Evolutionary conservation across 805 yeast species (phyloP), one percentile per base, ranked within the genome.

Genomic region (Candida peoriensis): DNA sequence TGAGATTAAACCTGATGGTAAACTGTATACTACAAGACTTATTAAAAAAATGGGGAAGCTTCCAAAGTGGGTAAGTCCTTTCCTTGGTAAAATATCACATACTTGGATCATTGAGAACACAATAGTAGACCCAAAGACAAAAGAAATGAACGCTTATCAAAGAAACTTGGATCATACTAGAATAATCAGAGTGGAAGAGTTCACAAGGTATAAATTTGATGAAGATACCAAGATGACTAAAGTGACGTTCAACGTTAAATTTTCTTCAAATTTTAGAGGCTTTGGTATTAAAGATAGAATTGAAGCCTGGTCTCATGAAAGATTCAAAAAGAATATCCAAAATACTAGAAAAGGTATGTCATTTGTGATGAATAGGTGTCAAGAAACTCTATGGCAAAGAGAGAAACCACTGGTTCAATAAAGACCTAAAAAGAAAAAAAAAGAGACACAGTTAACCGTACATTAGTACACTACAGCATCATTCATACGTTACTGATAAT

Each of bases 71-170:
- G 76, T 83, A 19, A 73, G 70, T 46, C 90, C 90, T 4, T 74
- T 87, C 36, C 57, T 88, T 40, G 89, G 90, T 2, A 66, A 70
- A 30, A 75, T 76, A 18, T 68, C 82, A 21, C 79, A 82, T 36
- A 68, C 86, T 10, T 85, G 93, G 90, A 76, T 89, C 27, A 71
- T 89, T 29, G 97, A 89, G 53, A 74, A 76, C 46, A 74, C 87
- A 1, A 60, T 81, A 9, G 80, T 89, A 15, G 82, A 89, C 56
- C 86, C 90, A 1, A 47, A 54, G 8, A 52, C 57, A 5, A 60
- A 67, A 40, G 64, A 65, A 8, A 66, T 89, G 72, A 50, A 64
- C 37, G 74, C 94, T 3, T 88, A 84, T 62, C 79, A 86, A 12
- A 71, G 87, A 42, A 89, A 89, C 55, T 60, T 89, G 31, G 97